Evolutionary conservation across 768 basidiomycete species (phyloP).

Genomic region (Xerocomus spinulosus): DNA sequence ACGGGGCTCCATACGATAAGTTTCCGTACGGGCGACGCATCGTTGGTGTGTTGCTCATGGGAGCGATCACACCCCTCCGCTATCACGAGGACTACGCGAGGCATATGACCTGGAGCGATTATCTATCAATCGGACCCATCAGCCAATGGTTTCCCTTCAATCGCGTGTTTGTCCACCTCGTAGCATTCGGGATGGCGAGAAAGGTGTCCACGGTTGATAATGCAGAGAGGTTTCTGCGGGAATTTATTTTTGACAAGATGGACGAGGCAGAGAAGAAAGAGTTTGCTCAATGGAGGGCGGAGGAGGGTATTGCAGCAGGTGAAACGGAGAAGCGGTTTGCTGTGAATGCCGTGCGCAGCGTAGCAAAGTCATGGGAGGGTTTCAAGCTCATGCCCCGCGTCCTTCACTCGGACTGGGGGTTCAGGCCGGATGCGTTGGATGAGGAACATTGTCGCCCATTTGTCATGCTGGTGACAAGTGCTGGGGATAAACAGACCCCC

Average conservation of each 20-base stretch:
- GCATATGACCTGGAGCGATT: constrained; percentile 43
- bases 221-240: constrained; percentile 41
- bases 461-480: constrained; percentile 43
- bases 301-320: constrained; percentile 37
- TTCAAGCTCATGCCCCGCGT: constrained; percentile 41
- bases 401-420: constrained; percentile 52
- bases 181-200: constrained; percentile 27
- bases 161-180: constrained; percentile 29
- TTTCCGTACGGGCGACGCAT: constrained; percentile 50
- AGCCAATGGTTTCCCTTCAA: constrained; percentile 40
- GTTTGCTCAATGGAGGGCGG: constrained; percentile 40
- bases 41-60: constrained; percentile 44
- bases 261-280: constrained; percentile 32
- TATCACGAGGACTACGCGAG: constrained; percentile 43
- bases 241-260: constrained; percentile 37
- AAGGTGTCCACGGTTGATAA: constrained; percentile 36
- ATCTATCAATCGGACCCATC: constrained; percentile 44
- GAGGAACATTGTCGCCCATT: constrained; percentile 41
- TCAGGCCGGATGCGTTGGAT: constrained; percentile 39
- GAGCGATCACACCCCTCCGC: constrained; percentile 44
- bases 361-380: constrained; percentile 48
- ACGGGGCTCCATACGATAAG: constrained; percentile 44
- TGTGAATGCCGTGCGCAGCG: constrained; percentile 42
- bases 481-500: constrained; percentile 40
- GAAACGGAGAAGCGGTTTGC: constrained; percentile 41